Base-by-base conservation (phyloP, 164 flowering plant species). In the Chimonanthus praecox region DNA sequence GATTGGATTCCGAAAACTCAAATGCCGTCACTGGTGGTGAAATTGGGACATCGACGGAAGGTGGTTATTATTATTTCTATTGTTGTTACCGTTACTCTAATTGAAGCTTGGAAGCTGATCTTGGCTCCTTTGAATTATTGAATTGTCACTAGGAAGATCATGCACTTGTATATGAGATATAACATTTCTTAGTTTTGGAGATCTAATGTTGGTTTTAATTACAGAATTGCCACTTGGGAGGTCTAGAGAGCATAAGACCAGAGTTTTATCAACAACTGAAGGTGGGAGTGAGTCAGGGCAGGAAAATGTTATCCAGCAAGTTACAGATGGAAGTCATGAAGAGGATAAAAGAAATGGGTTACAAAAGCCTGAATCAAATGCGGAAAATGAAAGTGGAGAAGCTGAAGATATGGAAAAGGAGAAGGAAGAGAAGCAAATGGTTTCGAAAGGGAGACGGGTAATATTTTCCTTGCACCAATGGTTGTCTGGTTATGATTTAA, bases 281-380 rank as follows among this genome's bases (percentile, higher is more conserved):
- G 84, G 74, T 4, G 45, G 8, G 8, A 58, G 4, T 67, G 6
- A 4, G 10, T 45, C 64, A 9, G 71, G 20, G 69, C 74, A 70
- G 50, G 87, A 80, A 48, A 84, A 84, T 67, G 80, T 83, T 64
- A 92, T 94, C 71, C 80, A 77, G 63, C 85, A 80, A 79, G 90
- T 87, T 11, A 89, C 83, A 2, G 69, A 64, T 16, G 47, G 61
- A 16, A 49, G 8, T 44, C 60, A n/a, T 64, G 75, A 64, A 13
- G 69, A 5, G 48, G 49, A 13, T 6, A 13, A 7, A 11, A 65
- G 11, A 15, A 20, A 46, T 58, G 64, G 72, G 43, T 43, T 51
- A 11, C 64, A 69, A 33, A 50, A 49, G 8, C 71, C 18, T 8
- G 60, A 9, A 4, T n/a, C 20, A 5, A 21, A 21, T 5, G 6